Conservation (phyloP, 257 asterid genomes). For the Galeopsis tetrahit region DNA sequence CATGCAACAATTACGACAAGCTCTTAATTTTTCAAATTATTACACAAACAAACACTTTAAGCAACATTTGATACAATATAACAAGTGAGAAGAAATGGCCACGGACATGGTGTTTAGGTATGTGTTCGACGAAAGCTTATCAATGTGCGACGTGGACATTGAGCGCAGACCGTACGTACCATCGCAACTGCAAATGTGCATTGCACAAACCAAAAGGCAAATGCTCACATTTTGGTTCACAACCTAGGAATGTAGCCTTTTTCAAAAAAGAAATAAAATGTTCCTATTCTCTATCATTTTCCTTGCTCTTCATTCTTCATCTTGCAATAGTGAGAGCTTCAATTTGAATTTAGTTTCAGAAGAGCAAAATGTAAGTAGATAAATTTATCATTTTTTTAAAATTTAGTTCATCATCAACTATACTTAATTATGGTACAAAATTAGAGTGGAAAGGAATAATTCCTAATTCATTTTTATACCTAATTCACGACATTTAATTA, state of each 20-base stretch:
- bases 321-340: not conserved
- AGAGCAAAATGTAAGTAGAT: not conserved
- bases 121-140: conserved; percentile 42
- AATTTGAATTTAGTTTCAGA: conserved; percentile 7
- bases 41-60: not conserved
- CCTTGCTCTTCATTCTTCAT: conserved; percentile 22
- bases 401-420: not conserved
- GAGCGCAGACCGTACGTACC: conserved; percentile 53
- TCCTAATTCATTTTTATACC: no score
- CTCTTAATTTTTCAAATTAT: conserved; percentile 1
- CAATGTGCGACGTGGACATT: conserved; percentile 37
- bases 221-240: conserved; percentile 25
- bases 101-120: conserved; percentile 36
- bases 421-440: not conserved
- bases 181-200: conserved; percentile 44
- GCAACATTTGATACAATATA: not conserved
- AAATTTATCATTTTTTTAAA: not conserved
- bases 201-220: conserved; percentile 34
- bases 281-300: conserved; percentile 24
- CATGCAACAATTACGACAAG: conserved; percentile 25
- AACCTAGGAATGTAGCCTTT: conserved; percentile 33
- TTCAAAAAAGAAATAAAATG: conserved; percentile 16
- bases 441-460: no score
- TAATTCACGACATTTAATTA: no score
- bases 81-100: conserved; percentile 28